Evolutionary conservation across 2,329 filamentous ascomycete species (phyloP).

Genomic region (Penicillium sp.): DNA sequence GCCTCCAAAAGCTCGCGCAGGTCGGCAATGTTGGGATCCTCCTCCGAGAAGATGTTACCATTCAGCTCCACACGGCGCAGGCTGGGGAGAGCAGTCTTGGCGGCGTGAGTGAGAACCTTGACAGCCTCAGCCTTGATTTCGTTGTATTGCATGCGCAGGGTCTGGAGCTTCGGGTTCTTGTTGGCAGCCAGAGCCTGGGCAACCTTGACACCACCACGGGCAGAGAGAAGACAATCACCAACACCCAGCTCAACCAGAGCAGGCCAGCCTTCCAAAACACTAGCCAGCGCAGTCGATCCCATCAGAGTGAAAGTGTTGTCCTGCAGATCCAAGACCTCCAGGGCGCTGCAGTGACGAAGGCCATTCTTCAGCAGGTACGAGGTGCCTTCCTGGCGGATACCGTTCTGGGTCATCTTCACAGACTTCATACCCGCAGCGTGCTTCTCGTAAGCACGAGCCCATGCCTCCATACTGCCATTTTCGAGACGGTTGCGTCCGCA

Average conservation of each 20-base stretch:
- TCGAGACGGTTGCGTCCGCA: conserved; percentile 95
- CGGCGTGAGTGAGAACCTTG: conserved; percentile 69
- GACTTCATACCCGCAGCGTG: conserved; percentile 76
- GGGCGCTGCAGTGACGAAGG: conserved; percentile 66
- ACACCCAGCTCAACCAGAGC: conserved; percentile 80
- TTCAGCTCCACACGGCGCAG: conserved; percentile 90
- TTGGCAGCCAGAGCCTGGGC: conserved; percentile 73
- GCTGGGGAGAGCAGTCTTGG: conserved; percentile 68
- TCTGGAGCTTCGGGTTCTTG: conserved; percentile 76
- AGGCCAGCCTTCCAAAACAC: conserved; percentile 73
- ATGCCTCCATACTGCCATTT: conserved; percentile 93
- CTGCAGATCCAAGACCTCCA: conserved; percentile 84
- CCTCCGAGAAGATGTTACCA: conserved; percentile 91
- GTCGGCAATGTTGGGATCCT: conserved; percentile 70
- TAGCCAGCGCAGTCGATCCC: conserved; percentile 76
- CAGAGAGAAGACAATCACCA: conserved; percentile 81
- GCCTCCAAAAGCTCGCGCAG: conserved; percentile 73
- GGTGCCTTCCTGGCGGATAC: conserved; percentile 92
- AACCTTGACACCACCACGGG: conserved; percentile 73
- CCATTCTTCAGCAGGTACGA: conserved; percentile 77
- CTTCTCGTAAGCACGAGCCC: conserved; percentile 83
- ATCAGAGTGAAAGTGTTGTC: conserved; percentile 93
- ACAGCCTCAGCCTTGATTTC: conserved; percentile 81
- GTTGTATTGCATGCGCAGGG: conserved; percentile 86
- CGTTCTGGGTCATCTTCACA: conserved; percentile 98